Evolutionary conservation across 805 yeast genomes (phyloP).

Genomic region (Komagataella kurtzmanii): DNA sequence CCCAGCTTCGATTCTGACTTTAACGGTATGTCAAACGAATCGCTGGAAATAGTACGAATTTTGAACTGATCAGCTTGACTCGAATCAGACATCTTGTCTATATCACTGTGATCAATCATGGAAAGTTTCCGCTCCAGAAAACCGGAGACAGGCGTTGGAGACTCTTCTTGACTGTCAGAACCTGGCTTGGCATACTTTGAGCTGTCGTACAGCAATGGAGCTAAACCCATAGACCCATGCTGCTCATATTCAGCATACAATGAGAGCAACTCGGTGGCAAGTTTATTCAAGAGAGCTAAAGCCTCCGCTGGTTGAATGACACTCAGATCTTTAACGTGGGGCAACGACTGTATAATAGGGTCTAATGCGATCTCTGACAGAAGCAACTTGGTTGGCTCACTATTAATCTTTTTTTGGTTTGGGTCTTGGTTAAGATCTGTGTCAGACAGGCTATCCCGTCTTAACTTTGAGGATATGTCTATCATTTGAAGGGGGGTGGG

Average conservation of each 20-base stretch:
- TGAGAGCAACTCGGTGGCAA: neutral
- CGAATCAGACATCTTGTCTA: neutral
- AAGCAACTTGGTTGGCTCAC: neutral
- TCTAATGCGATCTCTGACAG: neutral
- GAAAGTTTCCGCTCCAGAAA: neutral
- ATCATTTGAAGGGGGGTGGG: neutral
- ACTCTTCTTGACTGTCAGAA: neutral
- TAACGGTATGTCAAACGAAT: neutral
- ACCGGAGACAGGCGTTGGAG: neutral
- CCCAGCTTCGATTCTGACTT: conserved; percentile 1
- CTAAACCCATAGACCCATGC: neutral
- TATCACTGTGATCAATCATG: neutral
- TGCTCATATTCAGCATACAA: neutral
- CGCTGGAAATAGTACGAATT: neutral
- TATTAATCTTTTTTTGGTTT: neutral
- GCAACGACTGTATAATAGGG: neutral
- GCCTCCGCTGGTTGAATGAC: neutral
- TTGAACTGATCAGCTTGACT: neutral
- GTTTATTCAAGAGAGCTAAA: neutral
- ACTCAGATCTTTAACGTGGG: neutral
- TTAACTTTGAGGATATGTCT: neutral
- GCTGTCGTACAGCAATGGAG: neutral
- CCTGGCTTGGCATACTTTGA: neutral
- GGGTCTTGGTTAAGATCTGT: neutral
- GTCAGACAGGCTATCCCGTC: neutral